Evolutionary conservation across 306 rosid species (phyloP), one percentile per base, ranked within the genome.

Genomic region (Medicago ruthenica): DNA sequence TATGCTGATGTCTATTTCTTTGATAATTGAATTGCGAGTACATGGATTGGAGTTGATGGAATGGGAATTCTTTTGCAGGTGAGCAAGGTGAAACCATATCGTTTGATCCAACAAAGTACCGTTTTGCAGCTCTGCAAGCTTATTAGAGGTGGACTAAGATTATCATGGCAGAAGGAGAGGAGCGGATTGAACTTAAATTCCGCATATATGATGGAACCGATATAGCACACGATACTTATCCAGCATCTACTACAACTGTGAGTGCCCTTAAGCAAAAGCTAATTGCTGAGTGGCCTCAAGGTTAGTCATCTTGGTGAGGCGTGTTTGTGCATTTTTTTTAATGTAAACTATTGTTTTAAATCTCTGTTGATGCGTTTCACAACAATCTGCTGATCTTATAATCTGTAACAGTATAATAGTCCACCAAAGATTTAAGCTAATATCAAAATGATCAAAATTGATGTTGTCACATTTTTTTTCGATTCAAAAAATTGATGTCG

Each of bases 171-270:
- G 86, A 79, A 78, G 85, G 81, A 59, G 86, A 86, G 76, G 90
- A 75, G 42, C 21, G 27, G 41, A 68, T 86, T 45, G 89, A 86
- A 67, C 91, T 91, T 82, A 89, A 87, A 47, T 91, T 91, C 76
- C 86, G 94, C 54, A 84, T 91, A 51, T 91, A 79, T 69, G 97
- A 91, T 70, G 97, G 95, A 79, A 87, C 97, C 0, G 97, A 91
- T 80, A 85, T 91, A 76, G 91, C 87, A 21, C 91, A 86, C 42
- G 60, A 65, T 24, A 64, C 79, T 67, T 89, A 89, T 77, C 64
- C 86, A n/a, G 58, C 86, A 20, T 84, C 91, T 21, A 79, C 84
- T 17, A 79, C 85, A 13, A 82, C 91, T 40, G 80, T 85, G 20
- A 84, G 81, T 75, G 61, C 84, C 66, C 87, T 91, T 66, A 91